These are phyloP conservation scores for Phlyctochytrium planicorne DNA, from an alignment of 192 early-diverging fungal species.

Conservation along the genomic window DNA sequence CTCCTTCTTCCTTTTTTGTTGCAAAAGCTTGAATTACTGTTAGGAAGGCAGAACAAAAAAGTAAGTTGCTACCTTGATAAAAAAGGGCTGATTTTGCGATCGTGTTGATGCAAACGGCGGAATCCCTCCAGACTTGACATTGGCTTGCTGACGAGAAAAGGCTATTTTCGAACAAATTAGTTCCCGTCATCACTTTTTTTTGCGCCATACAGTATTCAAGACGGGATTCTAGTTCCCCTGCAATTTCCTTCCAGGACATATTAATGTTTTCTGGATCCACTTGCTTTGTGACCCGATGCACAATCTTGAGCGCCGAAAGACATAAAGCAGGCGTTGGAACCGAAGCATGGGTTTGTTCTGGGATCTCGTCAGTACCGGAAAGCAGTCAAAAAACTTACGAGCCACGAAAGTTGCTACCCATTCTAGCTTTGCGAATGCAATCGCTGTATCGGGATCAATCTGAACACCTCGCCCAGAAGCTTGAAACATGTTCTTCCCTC, in stretches of 20 bases:
- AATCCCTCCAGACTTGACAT: neutral
- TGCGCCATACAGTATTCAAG: slow-evolving; percentile 5
- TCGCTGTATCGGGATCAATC: neutral
- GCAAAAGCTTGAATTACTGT: neutral
- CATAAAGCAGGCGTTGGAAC: neutral
- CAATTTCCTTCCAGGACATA: slow-evolving; percentile 13
- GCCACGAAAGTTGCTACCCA: slow-evolving; percentile 17
- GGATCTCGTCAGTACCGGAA: neutral
- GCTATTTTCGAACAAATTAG: slow-evolving; percentile 6
- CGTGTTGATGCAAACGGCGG: slow-evolving; percentile 6
- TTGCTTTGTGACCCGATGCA: neutral
- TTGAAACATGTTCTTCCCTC: too few species aligned
- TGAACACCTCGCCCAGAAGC: neutral
- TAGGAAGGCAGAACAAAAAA: neutral
- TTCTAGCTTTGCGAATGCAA: slow-evolving; percentile 17
- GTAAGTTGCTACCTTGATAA: neutral
- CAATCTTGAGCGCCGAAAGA: slow-evolving; percentile 5
- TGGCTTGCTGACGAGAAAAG: slow-evolving; percentile 3
- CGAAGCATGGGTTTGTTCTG: slow-evolving; percentile 3
- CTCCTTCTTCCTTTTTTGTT: neutral
- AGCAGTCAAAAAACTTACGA: neutral
- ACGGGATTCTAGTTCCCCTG: neutral
- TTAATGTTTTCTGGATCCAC: slow-evolving; percentile 17
- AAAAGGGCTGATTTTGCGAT: neutral
- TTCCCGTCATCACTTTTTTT: neutral